Evolutionary conservation across 2,329 filamentous ascomycete species (phyloP).

Genomic region (Aspergillus udagawae): DNA sequence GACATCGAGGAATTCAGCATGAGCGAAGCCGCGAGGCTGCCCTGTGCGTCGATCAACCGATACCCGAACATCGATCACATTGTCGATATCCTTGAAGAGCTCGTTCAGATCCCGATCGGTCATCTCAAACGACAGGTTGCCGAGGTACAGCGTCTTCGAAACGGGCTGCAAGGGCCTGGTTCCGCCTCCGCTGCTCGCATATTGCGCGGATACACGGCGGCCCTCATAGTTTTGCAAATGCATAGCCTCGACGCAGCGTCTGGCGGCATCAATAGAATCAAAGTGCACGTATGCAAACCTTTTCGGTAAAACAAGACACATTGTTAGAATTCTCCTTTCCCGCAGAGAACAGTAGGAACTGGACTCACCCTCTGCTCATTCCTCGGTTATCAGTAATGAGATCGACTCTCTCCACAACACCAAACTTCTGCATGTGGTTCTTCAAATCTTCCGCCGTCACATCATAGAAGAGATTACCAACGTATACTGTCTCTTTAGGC

Average conservation of each 20-base stretch:
- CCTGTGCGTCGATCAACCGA: slow-evolving; percentile 78
- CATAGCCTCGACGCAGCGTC: slow-evolving; percentile 53
- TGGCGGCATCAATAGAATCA: slow-evolving; percentile 50
- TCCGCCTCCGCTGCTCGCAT: slow-evolving; percentile 37
- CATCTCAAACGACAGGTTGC: slow-evolving; percentile 83
- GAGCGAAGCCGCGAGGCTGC: slow-evolving; percentile 76
- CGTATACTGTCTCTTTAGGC: slow-evolving; percentile 53
- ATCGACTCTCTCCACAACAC: slow-evolving; percentile 49
- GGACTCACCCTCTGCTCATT: slow-evolving; percentile 63
- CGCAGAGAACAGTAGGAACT: not conserved
- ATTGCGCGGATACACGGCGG: slow-evolving; percentile 61
- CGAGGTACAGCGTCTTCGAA: slow-evolving; percentile 70
- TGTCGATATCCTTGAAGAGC: slow-evolving; percentile 66
- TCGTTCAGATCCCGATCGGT: slow-evolving; percentile 77
- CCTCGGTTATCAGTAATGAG: slow-evolving; percentile 60
- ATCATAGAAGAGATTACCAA: slow-evolving; percentile 69
- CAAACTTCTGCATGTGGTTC: slow-evolving; percentile 57
- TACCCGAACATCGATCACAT: slow-evolving; percentile 72
- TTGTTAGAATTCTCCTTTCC: not conserved
- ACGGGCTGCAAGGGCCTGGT: slow-evolving; percentile 40
- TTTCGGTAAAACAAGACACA: slow-evolving; percentile 8
- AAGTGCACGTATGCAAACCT: slow-evolving; percentile 68
- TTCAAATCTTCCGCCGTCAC: slow-evolving; percentile 58
- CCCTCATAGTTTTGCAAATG: slow-evolving; percentile 61
- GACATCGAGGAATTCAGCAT: slow-evolving; percentile 71